phyloP scores from a whole-genome alignment of 2,329 filamentous ascomycete species.

The Rutstroemia sp. region DNA sequence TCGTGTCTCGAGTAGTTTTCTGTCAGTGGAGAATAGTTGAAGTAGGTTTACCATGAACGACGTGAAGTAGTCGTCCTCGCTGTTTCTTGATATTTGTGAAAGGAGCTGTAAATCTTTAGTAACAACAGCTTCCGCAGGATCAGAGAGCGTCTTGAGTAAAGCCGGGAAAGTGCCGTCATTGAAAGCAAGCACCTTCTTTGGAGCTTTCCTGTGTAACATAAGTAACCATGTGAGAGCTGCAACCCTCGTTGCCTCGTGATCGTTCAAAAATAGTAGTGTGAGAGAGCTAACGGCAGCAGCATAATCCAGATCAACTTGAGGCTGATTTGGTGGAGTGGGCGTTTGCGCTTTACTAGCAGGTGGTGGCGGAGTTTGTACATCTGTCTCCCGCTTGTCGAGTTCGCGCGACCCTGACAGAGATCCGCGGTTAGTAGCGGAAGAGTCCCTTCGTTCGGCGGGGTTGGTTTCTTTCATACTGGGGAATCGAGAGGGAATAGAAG shows the following conservation, averaged over 20 bases:
- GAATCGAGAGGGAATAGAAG: constrained; percentile 33
- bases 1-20: constrained; percentile 80
- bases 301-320: constrained; percentile 78
- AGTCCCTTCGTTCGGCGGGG: constrained; percentile 27
- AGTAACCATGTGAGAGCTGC: constrained; percentile 94
- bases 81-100: constrained; percentile 93
- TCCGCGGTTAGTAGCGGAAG: constrained; percentile 26
- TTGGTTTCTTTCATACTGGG: constrained; percentile 33
- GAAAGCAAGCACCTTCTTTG: constrained; percentile 85
- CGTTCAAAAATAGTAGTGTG: constrained; percentile 88
- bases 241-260: constrained; percentile 91
- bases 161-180: constrained; percentile 97
- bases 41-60: constrained; percentile 97
- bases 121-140: constrained; percentile 91
- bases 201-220: constrained; percentile 94
- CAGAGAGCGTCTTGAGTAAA: constrained; percentile 89
- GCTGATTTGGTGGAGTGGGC: constrained; percentile 35
- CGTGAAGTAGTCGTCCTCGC: constrained; percentile 93
- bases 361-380: constrained; percentile 42
- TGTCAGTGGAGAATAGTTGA: constrained; percentile 91
- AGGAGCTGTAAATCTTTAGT: constrained; percentile 88
- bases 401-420: constrained; percentile 39
- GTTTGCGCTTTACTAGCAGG: constrained; percentile 23
- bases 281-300: constrained; percentile 89
- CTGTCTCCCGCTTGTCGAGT: constrained; percentile 45